A percentile compares a stretch with the other conserved stretches of the same genome.
These are phyloP conservation scores for Arthrobotrys entomopaga DNA, from an alignment of 2,329 filamentous ascomycete species.

Conservation along the genomic window DNA sequence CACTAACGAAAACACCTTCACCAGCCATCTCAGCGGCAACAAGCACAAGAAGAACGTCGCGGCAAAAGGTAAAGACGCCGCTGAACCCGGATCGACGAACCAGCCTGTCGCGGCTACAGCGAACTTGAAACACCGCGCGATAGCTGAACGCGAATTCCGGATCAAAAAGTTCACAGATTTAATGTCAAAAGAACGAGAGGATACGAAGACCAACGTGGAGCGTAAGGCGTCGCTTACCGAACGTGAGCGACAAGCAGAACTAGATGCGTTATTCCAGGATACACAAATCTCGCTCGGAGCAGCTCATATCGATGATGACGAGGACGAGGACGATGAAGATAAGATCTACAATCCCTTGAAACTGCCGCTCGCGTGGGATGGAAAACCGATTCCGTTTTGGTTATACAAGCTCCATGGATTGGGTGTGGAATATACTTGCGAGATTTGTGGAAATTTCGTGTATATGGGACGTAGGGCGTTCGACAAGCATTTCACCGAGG, in stretches of 20 bases:
- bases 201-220: slow-evolving; percentile 94
- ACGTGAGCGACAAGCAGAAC: slow-evolving; percentile 84
- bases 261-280: slow-evolving; percentile 83
- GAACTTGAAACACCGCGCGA: slow-evolving; percentile 83
- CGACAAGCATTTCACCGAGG: slow-evolving; percentile 98
- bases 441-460: slow-evolving; percentile 98
- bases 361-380: slow-evolving; percentile 94
- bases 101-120: slow-evolving; percentile 46
- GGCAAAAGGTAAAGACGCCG: slow-evolving; percentile 60
- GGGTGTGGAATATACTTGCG: slow-evolving; percentile 92
- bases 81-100: slow-evolving; percentile 61
- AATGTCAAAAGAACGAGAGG: slow-evolving; percentile 86
- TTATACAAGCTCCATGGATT: slow-evolving; percentile 95
- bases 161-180: slow-evolving; percentile 80
- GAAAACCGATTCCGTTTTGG: slow-evolving; percentile 99
- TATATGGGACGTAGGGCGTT: slow-evolving; percentile 97
- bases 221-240: slow-evolving; percentile 98
- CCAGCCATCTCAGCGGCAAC: slow-evolving; percentile 85
- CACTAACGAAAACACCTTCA: slow-evolving; percentile 94
- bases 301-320: slow-evolving; percentile 68
- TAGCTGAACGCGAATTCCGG: slow-evolving; percentile 87
- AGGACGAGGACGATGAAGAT: slow-evolving; percentile 81
- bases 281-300: slow-evolving; percentile 56
- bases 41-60: slow-evolving; percentile 86
- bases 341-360: slow-evolving; percentile 97